Conservation (phyloP, 768 basidiomycete genomes). For the Sporobolomyces phaffii region DNA sequence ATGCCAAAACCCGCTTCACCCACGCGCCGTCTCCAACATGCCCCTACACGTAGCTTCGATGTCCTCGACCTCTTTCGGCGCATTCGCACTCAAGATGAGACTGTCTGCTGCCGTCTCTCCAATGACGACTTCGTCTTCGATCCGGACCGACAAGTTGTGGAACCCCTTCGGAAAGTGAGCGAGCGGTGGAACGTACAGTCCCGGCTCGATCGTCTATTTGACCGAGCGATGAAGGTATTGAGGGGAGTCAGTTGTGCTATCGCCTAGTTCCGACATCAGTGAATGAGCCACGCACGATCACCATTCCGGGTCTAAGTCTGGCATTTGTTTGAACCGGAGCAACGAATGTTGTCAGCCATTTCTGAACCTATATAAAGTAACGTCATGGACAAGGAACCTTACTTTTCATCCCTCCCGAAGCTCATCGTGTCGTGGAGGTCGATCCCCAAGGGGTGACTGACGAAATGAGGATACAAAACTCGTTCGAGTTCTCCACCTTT, state of each 20-base stretch:
- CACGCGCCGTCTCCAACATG: conserved; percentile 48
- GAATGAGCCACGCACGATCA: conserved; percentile 52
- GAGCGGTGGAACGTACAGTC: conserved; percentile 79
- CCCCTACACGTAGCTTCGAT: conserved; percentile 76
- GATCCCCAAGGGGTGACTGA: conserved; percentile 87
- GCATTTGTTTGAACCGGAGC: too few relatives aligned
- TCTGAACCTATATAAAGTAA: too few relatives aligned
- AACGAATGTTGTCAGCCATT: too few relatives aligned
- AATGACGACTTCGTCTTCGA: conserved; percentile 72
- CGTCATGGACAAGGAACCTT: conserved; percentile 15
- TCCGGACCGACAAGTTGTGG: conserved; percentile 84
- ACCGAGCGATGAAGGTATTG: neutral
- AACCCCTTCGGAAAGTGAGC: conserved; percentile 75
- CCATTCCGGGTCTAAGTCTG: conserved; percentile 74
- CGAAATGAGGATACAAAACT: conserved; percentile 79
- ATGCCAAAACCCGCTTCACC: too few relatives aligned
- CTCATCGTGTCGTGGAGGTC: conserved; percentile 79
- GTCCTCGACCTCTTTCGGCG: conserved; percentile 79
- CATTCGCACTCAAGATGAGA: conserved; percentile 60
- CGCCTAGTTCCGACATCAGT: too few relatives aligned
- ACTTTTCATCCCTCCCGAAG: conserved; percentile 45
- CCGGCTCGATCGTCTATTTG: conserved; percentile 47
- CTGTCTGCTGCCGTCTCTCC: conserved; percentile 49
- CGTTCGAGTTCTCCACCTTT: conserved; percentile 54
- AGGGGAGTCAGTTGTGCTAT: too few relatives aligned